Base-by-base conservation (phyloP, 345 rosid species). In the Linum lewisii region DNA sequence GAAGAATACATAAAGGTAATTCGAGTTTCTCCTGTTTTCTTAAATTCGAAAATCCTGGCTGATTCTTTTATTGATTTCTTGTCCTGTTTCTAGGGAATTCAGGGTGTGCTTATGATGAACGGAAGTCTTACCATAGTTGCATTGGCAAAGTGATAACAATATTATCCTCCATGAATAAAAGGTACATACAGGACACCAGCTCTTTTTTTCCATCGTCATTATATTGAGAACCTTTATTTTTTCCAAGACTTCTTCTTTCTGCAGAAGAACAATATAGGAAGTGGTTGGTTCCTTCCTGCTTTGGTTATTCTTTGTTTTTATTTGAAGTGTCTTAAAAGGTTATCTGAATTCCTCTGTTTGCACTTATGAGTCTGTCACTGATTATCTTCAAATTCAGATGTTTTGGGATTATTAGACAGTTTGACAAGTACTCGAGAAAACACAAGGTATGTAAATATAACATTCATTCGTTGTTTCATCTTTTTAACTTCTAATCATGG, bases 141-240 rank as follows among this genome's bases (percentile, higher is more conserved):
- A 82, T 87, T 34, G 99, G 88, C 47, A 78, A 74, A 78, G 83
- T 89, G 57, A 69, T 89, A 52, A 76, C 63, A 77, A 54, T 83
- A 65, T 65, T 63, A 69, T 79, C 73, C 59, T 79, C 85, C 34
- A 51, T 51, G 51, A 72, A 73, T 54, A 63, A 85, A 59, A 82
- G 83, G 97, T 85, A 73, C 6, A 26, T 60, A 56, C 29, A 13
- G 21, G n/a, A 56, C 56, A 15, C 16, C 24, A 18, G n/a, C 22
- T 38, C 38, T 37, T n/a, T n/a, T 21, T 25, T 59, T 23, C 45
- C 24, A 32, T 49, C 34, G 32, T 14, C 19, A 49, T 16, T 11
- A 34, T 63, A 6, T 20, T 16, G 32, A 25, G 44, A 24, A 61
- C 16, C 57, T 9, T 25, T 18, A 6, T 1, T 15, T 60, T 54